A percentile compares a stretch with the other conserved stretches of the same genome.
These are phyloP conservation scores for Leishmania tarentolae DNA, from an alignment of 208 protist species.

Conservation along the genomic window DNA sequence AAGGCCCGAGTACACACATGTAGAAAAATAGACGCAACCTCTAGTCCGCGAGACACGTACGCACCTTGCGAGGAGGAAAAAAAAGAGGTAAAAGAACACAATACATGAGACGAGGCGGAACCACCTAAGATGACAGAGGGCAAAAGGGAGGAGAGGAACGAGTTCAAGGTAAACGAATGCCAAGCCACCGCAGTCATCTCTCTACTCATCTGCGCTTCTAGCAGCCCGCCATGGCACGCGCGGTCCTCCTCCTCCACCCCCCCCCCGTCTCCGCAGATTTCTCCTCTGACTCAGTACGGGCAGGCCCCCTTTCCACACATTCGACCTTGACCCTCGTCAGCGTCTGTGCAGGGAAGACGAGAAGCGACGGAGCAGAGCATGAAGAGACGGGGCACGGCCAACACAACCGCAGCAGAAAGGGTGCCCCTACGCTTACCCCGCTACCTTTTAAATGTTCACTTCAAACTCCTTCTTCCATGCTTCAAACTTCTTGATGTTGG, in stretches of 20 bases:
- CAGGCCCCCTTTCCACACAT: not conserved
- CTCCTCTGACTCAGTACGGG: not conserved
- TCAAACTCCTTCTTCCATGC: slow-evolving; percentile 92
- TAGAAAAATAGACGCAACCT: not conserved
- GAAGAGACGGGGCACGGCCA: not conserved
- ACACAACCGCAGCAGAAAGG: not conserved
- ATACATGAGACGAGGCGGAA: not conserved
- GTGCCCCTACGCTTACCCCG: not conserved
- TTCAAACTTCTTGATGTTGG: slow-evolving; percentile 87
- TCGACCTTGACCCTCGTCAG: not conserved
- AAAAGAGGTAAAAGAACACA: not conserved
- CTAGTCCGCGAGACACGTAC: not conserved
- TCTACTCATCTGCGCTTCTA: not conserved
- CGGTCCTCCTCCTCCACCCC: not conserved
- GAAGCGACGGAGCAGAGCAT: not conserved
- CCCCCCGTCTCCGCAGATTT: too few relatives aligned
- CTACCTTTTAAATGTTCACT: slow-evolving; percentile 43
- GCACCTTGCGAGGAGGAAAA: not conserved
- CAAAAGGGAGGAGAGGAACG: not conserved
- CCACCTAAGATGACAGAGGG: not conserved
- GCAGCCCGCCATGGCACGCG: not conserved
- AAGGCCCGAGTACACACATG: not conserved
- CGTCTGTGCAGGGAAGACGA: not conserved
- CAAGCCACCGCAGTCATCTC: not conserved
- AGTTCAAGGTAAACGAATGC: not conserved